Base-by-base conservation (phyloP, 106 monocot species). In the Dendrobium catenatum region DNA sequence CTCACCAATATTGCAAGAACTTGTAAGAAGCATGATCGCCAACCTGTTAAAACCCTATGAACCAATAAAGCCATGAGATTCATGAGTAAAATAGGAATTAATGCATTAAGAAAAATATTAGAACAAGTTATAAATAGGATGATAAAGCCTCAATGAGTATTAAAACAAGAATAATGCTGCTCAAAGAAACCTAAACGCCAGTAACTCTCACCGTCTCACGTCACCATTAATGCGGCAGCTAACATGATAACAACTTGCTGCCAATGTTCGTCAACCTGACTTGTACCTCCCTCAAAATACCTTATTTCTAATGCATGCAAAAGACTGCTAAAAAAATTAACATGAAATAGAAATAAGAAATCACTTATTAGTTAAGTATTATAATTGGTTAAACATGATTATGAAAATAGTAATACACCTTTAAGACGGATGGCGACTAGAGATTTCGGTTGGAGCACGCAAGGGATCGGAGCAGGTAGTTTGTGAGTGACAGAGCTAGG, bases 21-120 rank as follows among this genome's bases (percentile, higher is more conserved):
- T 85, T 77, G 89, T 74, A 77, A 93, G 43, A 18, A 81, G 90
- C 13, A 93, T 46, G 29, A 93, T 77, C 82, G 89, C 83, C 9
- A 84, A 79, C 33, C 90, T 88, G 79, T 88, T 86, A 17, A 85
- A 83, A 51, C 79, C 87, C 98, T 99, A 80, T 15, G 31, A 66
- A 88, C 47, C 70, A 84, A 55, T 76, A 76, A 76, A 81, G 42
- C n/a, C 59, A 81, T 19, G 22, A 29, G 26, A 61, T 11, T 18
- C 49, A 76, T 76, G 47, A 75, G 76, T 76, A 74, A 74, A 18
- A 44, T 44, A 42, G 44, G 42, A 74, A 70, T 8, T 43, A 74
- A 44, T 5, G 20, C 6, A 74, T 44, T 4, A 43, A 44, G 22
- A 42, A 0, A n/a, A 19, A n/a, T 31, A 70, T 16, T 74, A 74